Evolutionary conservation across 805 yeast genomes (phyloP).

Genomic region (Metschnikowia amazonensis): DNA sequence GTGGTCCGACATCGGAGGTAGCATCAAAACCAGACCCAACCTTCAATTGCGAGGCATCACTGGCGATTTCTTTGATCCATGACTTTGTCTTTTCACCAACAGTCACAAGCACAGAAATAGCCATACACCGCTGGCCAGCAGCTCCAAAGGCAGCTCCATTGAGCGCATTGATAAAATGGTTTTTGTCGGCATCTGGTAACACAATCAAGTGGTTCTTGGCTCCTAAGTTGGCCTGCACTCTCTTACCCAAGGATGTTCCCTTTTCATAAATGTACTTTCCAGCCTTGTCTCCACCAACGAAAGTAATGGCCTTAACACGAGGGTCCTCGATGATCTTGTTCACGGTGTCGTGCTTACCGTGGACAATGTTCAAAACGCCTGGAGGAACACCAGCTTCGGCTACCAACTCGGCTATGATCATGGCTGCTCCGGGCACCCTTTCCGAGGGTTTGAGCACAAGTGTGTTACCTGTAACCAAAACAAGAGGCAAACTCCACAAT

Average conservation of each 20-base stretch:
- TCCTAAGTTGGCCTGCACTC: slow-evolving; percentile 75
- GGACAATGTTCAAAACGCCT: slow-evolving; percentile 68
- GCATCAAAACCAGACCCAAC: slow-evolving; percentile 66
- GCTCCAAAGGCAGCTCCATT: slow-evolving; percentile 80
- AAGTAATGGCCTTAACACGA: slow-evolving; percentile 70
- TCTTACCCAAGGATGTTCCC: slow-evolving; percentile 65
- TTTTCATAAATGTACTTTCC: slow-evolving; percentile 68
- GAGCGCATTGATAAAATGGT: slow-evolving; percentile 58
- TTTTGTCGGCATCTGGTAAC: slow-evolving; percentile 67
- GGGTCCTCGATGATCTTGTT: slow-evolving; percentile 68
- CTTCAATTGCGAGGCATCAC: slow-evolving; percentile 51
- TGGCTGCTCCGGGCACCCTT: slow-evolving; percentile 78
- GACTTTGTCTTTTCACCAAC: slow-evolving; percentile 58
- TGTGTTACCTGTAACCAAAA: slow-evolving; percentile 69
- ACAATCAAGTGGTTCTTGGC: slow-evolving; percentile 77
- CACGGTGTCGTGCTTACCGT: slow-evolving; percentile 71
- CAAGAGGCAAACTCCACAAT: slow-evolving; percentile 61
- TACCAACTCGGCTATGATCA: slow-evolving; percentile 68
- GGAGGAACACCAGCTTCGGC: slow-evolving; percentile 73
- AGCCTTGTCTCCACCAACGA: slow-evolving; percentile 77
- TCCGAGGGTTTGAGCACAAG: slow-evolving; percentile 57
- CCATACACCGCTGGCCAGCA: slow-evolving; percentile 84
- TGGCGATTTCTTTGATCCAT: slow-evolving; percentile 60
- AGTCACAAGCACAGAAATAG: slow-evolving; percentile 67
- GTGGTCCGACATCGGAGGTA: slow-evolving; percentile 67